A percentile compares a stretch with the other conserved stretches of the same genome.
Conservation (phyloP, 345 rosid species). For the Brassica cretica region DNA sequence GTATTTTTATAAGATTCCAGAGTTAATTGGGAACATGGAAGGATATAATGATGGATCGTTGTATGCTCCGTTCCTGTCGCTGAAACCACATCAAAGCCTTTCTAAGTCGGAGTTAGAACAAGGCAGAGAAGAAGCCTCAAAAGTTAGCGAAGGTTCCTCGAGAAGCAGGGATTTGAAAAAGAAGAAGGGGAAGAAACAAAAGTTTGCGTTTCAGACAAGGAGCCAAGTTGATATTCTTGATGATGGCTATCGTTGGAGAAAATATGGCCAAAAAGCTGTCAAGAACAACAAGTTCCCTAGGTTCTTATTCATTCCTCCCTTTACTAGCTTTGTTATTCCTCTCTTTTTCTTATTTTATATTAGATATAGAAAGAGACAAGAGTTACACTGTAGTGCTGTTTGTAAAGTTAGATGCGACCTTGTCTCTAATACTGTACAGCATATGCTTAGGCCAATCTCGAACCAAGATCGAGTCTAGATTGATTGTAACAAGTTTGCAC, state of each 20-base stretch:
- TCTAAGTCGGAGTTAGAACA: slow-evolving; percentile 9
- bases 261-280: slow-evolving; percentile 85
- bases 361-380: background rate
- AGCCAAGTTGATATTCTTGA: slow-evolving; percentile 91
- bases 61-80: slow-evolving; percentile 29
- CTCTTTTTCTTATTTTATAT: background rate
- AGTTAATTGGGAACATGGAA: slow-evolving; percentile 21
- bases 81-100: slow-evolving; percentile 23
- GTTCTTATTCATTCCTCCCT: background rate
- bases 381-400: background rate
- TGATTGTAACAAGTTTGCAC: background rate
- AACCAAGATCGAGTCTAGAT: background rate
- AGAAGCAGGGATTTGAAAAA: slow-evolving; percentile 36
- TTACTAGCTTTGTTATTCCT: background rate
- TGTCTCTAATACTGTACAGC: background rate
- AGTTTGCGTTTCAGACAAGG: slow-evolving; percentile 80
- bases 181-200: slow-evolving; percentile 65
- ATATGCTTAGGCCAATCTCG: background rate
- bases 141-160: slow-evolving; percentile 32
- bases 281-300: slow-evolving; percentile 78
- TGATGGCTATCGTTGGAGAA: slow-evolving; percentile 95
- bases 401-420: too few species aligned
- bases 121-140: slow-evolving; percentile 17
- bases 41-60: slow-evolving; percentile 25
- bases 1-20: background rate